These are phyloP conservation scores for Lecanosticta acicola DNA, from an alignment of 2,329 filamentous ascomycete species.

Conservation along the genomic window DNA sequence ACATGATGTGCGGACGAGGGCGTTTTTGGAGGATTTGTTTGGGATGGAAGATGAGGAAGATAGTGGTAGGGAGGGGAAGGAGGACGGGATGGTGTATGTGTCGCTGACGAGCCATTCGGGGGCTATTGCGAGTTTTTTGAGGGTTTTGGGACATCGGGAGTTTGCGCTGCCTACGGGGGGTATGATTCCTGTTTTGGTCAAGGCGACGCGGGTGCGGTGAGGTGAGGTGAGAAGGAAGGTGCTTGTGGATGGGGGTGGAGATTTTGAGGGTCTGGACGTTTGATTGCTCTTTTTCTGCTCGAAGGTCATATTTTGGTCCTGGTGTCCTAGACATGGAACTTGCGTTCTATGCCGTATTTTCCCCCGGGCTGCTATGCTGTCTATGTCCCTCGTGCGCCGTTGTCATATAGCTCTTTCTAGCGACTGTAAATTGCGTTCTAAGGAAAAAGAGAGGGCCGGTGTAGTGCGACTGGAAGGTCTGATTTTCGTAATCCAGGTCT, in stretches of 20 bases:
- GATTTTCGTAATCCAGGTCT: too few species aligned
- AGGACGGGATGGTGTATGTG: slow-evolving; percentile 46
- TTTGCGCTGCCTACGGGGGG: slow-evolving; percentile 47
- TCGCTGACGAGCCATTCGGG: slow-evolving; percentile 56
- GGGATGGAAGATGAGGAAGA: slow-evolving; percentile 35
- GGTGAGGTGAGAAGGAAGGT: background rate
- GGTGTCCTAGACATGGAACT: too few species aligned
- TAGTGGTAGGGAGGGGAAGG: too few species aligned
- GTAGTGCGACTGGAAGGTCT: too few species aligned
- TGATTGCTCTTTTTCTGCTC: too few species aligned
- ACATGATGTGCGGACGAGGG: slow-evolving; percentile 17
- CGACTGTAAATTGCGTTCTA: too few species aligned
- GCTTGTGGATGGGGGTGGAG: background rate
- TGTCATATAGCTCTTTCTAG: too few species aligned
- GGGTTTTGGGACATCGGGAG: slow-evolving; percentile 39
- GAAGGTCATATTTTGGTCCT: too few species aligned
- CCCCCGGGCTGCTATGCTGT: too few species aligned
- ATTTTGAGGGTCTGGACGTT: background rate
- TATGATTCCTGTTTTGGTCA: slow-evolving; percentile 49
- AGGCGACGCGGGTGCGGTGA: slow-evolving; percentile 25
- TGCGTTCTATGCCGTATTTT: too few species aligned
- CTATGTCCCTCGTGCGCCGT: too few species aligned
- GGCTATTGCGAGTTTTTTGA: slow-evolving; percentile 51
- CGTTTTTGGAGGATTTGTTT: slow-evolving; percentile 52
- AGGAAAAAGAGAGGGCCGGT: too few species aligned